Conservation (phyloP, 495 filamentous ascomycete species). For the Penicillium daleae region DNA sequence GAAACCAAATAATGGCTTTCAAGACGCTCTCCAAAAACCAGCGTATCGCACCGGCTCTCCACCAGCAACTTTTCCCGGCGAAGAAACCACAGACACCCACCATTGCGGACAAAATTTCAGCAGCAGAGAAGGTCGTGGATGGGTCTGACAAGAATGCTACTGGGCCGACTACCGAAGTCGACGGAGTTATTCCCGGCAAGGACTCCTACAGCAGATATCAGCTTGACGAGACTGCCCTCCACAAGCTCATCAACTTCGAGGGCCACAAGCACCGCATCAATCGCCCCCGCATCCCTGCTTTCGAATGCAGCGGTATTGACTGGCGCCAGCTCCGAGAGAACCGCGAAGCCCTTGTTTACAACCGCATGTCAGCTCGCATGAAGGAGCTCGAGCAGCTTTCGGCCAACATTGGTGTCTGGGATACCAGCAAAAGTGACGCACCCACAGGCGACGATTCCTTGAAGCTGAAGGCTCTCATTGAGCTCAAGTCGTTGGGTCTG, state of each 20-base stretch:
- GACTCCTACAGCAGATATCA: constrained; percentile 65
- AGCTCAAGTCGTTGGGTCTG: constrained; percentile 83
- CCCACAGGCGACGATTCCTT: constrained; percentile 77
- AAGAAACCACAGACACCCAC: constrained; percentile 67
- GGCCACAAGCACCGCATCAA: constrained; percentile 73
- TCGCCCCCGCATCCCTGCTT: constrained; percentile 76
- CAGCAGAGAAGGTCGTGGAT: constrained; percentile 57
- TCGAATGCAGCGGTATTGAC: constrained; percentile 82
- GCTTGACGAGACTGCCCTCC: constrained; percentile 63
- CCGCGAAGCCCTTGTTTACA: constrained; percentile 84
- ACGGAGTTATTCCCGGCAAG: constrained; percentile 34
- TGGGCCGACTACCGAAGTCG: constrained; percentile 41
- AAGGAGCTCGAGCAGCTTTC: constrained; percentile 78
- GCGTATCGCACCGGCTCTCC: constrained; percentile 71
- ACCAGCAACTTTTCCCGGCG: constrained; percentile 74
- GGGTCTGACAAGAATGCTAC: constrained; percentile 43
- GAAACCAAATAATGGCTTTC: constrained; percentile 82
- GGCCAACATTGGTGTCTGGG: constrained; percentile 82
- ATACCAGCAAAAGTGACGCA: constrained; percentile 69
- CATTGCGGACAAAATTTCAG: constrained; percentile 57
- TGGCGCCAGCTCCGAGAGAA: constrained; percentile 81
- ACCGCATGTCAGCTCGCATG: constrained; percentile 82
- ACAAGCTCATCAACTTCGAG: constrained; percentile 70
- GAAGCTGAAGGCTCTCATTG: constrained; percentile 88
- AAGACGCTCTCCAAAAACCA: constrained; percentile 79